Percentiles rank a stretch among this genome's conserved stretches.
These are phyloP conservation scores for Pseudonitzschia pungens DNA, from an alignment of 108 stramenopile genomes.

Conservation along the genomic window DNA sequence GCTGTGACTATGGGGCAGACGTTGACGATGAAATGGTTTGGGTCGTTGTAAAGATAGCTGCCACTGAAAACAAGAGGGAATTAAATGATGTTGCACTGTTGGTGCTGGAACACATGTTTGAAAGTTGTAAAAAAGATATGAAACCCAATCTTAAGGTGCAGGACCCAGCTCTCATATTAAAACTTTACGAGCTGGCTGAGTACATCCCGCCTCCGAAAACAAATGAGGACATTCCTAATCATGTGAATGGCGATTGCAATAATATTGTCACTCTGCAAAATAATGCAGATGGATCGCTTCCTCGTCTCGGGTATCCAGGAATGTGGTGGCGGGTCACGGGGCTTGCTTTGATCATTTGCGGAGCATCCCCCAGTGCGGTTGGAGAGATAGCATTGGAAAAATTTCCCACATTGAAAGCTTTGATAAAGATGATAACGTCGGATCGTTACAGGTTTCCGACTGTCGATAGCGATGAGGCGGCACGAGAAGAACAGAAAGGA, in stretches of 20 bases:
- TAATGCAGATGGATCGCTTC: not conserved
- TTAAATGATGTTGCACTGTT: conserved; percentile 38
- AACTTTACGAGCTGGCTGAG: conserved; percentile 58
- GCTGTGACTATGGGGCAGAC: conserved; percentile 49
- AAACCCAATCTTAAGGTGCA: conserved; percentile 20
- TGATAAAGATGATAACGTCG: conserved; percentile 79
- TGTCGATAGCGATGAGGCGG: conserved; percentile 64
- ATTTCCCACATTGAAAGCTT: conserved; percentile 56
- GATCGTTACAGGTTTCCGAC: conserved; percentile 77
- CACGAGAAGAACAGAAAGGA: conserved; percentile 53
- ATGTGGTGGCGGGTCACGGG: conserved; percentile 78
- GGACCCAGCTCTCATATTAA: conserved; percentile 45
- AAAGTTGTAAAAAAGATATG: conserved; percentile 36
- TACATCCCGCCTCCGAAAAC: conserved; percentile 39
- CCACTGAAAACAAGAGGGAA: conserved; percentile 8
- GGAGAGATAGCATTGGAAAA: conserved; percentile 55
- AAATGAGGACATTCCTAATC: not conserved
- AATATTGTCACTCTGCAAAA: not conserved
- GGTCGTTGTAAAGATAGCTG: conserved; percentile 44
- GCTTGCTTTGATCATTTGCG: conserved; percentile 59
- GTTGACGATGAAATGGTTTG: conserved; percentile 68
- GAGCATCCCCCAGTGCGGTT: conserved; percentile 45
- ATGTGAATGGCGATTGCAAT: conserved; percentile 11
- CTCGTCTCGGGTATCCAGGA: conserved; percentile 55
- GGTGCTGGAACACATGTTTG: conserved; percentile 61